Conservation (phyloP, 2,329 filamentous ascomycete genomes). For the Aspergillus ruber region DNA sequence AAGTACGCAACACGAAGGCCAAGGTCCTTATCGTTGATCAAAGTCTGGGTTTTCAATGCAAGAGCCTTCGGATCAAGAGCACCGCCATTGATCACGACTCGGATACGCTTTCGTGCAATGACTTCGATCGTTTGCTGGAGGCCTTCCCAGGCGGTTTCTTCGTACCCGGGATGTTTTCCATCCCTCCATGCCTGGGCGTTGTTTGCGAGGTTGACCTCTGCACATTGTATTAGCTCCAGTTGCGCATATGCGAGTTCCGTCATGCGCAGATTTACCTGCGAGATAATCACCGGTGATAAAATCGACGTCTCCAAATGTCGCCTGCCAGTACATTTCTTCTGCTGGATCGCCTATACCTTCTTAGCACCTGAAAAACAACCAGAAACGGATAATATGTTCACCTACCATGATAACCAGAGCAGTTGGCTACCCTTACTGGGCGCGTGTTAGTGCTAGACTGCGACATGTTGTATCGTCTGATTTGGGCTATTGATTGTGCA, state of each 20-base stretch:
- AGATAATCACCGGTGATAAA: slow-evolving; percentile 52
- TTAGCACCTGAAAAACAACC: background rate
- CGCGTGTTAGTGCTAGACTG: slow-evolving; percentile 5
- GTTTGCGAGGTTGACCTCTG: slow-evolving; percentile 43
- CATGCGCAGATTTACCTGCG: slow-evolving; percentile 28
- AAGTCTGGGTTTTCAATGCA: slow-evolving; percentile 38
- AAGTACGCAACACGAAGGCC: slow-evolving; percentile 42
- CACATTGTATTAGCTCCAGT: background rate
- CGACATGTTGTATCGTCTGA: background rate
- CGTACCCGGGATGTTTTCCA: slow-evolving; percentile 40
- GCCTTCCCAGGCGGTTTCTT: slow-evolving; percentile 46
- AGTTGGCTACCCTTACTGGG: slow-evolving; percentile 28
- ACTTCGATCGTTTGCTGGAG: slow-evolving; percentile 42
- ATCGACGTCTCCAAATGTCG: slow-evolving; percentile 36
- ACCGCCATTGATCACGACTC: slow-evolving; percentile 53
- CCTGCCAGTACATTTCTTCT: slow-evolving; percentile 33
- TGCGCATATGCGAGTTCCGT: slow-evolving; percentile 7
- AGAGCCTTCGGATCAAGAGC: slow-evolving; percentile 50
- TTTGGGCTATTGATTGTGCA: background rate
- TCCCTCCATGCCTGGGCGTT: slow-evolving; percentile 37
- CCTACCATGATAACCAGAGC: slow-evolving; percentile 25
- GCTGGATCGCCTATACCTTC: slow-evolving; percentile 22
- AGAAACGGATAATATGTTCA: background rate
- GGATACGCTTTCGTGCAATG: slow-evolving; percentile 45
- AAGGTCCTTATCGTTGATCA: slow-evolving; percentile 32